Percentiles rank a stretch among this genome's conserved stretches.
These are phyloP conservation scores for Alliaria petiolata DNA, from an alignment of 345 rosid species.

Conservation along the genomic window DNA sequence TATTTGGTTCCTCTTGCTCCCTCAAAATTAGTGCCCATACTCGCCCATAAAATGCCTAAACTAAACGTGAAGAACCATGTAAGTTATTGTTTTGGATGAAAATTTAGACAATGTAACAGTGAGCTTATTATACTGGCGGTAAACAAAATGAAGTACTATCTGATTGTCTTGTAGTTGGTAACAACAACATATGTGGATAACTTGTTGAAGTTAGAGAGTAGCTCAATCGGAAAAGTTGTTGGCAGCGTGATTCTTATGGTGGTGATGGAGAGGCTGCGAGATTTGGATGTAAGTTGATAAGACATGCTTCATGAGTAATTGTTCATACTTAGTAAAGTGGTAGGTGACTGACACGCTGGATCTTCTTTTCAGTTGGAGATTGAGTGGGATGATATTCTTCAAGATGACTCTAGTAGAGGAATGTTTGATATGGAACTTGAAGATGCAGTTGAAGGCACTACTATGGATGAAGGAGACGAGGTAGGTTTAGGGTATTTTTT, in stretches of 20 bases:
- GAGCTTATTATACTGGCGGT: background rate
- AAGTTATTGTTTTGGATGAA: slow-evolving; percentile 20
- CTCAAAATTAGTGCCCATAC: slow-evolving; percentile 42
- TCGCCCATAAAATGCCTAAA: slow-evolving; percentile 52
- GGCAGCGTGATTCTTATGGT: slow-evolving; percentile 56
- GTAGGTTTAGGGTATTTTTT: slow-evolving; percentile 24
- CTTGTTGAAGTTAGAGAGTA: slow-evolving; percentile 66
- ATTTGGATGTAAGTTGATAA: slow-evolving; percentile 61
- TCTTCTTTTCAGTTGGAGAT: slow-evolving; percentile 53
- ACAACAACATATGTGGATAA: slow-evolving; percentile 54
- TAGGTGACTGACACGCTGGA: background rate
- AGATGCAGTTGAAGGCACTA: no score
- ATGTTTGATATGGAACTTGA: slow-evolving; percentile 75
- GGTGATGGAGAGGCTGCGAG: slow-evolving; percentile 63
- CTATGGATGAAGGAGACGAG: slow-evolving; percentile 41
- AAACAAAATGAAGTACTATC: slow-evolving; percentile 1
- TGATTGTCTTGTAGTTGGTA: slow-evolving; percentile 27
- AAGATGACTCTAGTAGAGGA: slow-evolving; percentile 61
- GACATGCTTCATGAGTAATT: background rate
- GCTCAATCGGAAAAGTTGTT: slow-evolving; percentile 59
- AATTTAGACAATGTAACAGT: background rate
- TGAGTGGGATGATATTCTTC: slow-evolving; percentile 62
- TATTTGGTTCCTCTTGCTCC: slow-evolving; percentile 74
- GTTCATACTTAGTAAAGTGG: background rate
- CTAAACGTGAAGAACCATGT: slow-evolving; percentile 39